Evolutionary conservation across 768 basidiomycete species (phyloP).

Genomic region (Hericium alpestre): DNA sequence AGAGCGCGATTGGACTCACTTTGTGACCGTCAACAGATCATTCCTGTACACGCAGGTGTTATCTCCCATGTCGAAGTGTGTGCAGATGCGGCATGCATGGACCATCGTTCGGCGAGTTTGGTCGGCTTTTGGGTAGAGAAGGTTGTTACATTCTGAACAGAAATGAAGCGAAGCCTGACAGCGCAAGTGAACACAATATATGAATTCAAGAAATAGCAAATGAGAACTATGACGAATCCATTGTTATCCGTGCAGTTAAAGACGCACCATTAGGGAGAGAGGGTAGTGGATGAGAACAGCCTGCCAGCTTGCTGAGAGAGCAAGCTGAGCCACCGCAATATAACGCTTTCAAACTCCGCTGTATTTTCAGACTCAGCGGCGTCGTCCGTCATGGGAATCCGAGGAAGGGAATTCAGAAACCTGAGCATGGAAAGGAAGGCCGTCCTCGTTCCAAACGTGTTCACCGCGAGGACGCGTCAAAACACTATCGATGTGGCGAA

Average conservation of each 20-base stretch:
- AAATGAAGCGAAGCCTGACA: constrained; percentile 75
- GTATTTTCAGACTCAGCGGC: too few species aligned
- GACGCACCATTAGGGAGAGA: neutral
- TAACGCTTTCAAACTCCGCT: too few species aligned
- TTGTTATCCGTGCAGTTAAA: neutral
- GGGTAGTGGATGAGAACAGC: too few species aligned
- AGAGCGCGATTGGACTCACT: constrained; percentile 37
- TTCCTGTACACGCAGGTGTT: constrained; percentile 90
- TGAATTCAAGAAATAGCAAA: neutral
- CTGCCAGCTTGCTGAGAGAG: too few species aligned
- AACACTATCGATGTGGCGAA: too few species aligned
- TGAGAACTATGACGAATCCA: neutral
- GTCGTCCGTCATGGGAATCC: too few species aligned
- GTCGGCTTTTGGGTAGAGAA: constrained; percentile 90
- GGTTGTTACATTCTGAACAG: constrained; percentile 91
- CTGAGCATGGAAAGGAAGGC: too few species aligned
- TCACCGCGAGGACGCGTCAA: too few species aligned
- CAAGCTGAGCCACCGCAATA: too few species aligned
- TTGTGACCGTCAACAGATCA: constrained; percentile 86
- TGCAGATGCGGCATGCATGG: constrained; percentile 85
- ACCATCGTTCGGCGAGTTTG: constrained; percentile 75
- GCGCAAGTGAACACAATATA: neutral
- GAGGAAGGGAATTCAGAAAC: too few species aligned
- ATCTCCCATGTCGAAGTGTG: constrained; percentile 66
- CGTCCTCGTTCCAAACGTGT: too few species aligned